Conservation (phyloP, 225 moss, liverwort and hornwort species). For the Climacium dendroides region DNA sequence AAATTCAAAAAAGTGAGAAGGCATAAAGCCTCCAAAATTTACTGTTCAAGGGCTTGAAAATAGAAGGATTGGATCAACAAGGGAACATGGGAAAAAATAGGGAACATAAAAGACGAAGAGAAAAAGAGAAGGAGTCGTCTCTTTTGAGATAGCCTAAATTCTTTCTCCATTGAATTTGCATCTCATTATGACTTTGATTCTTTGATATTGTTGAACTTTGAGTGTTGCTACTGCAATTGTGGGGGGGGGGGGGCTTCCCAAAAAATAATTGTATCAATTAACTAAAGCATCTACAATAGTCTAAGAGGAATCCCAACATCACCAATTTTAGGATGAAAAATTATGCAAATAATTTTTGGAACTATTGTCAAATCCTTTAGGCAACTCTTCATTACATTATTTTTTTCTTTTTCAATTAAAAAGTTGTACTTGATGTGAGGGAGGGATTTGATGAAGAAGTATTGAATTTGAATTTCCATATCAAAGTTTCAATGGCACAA, state of each 20-base stretch:
- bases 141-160: neutral
- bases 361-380: neutral
- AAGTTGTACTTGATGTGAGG: neutral
- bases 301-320: neutral
- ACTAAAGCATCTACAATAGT: rapidly evolving
- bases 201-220: neutral
- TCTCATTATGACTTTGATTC: neutral
- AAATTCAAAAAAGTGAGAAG: neutral
- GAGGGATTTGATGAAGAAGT: no score
- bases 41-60: neutral
- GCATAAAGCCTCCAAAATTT: neutral
- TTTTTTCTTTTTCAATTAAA: neutral
- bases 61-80: neutral
- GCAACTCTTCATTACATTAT: neutral
- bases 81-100: neutral
- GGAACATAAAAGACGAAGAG: neutral
- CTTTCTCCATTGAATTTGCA: neutral
- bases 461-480: no score
- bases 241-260: no score
- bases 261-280: neutral
- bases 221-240: neutral
- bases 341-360: neutral
- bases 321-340: neutral
- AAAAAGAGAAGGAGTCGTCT: neutral
- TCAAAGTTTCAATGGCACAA: neutral